Base-by-base conservation (phyloP, 2,329 filamentous ascomycete species). In the Bipolaris gigantea region DNA sequence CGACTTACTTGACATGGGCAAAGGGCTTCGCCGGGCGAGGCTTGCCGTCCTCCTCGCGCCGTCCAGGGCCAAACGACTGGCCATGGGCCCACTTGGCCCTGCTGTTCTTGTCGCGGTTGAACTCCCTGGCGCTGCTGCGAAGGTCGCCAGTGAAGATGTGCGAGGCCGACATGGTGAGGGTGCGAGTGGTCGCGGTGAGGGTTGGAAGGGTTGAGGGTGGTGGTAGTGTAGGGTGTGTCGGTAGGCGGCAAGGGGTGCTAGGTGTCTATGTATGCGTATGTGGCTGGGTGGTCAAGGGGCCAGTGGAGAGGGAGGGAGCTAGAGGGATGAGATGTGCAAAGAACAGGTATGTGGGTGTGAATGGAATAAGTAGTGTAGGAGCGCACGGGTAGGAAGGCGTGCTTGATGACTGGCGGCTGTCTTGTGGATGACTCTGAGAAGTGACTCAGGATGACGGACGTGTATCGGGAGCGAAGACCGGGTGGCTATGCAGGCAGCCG, bases 21-120 rank as follows among this genome's bases (percentile, higher is more conserved):
- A 59, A 52, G 50, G 71, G 56, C 58, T 72, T 71, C 51, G 71
- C 71, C 57, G 73, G 73, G 27, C 73, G 72, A 53, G 72, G 70
- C 43, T 69, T 69, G 57, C 63, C 61, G 39, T 72, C 71, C 53
- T 72, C 70, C 41, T 63, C 61, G 43, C 72, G 64, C 56, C 73
- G 66, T 50, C 74, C 73, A 33, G 74, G 75, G 45, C 73, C 71
- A 43, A 64, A 73, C 2, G 66, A 73, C 57, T 72, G 66, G 51
- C 80, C 80, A 60, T 78, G 73, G 18, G 76, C 76, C 79, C 79
- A 82, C 69, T 82, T 82, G 62, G 76, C 73, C 69, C 79, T 77
- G 62, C 72, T 77, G 60, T 77, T 75, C 67, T 78, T 77, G 65
- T 77, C 77, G 66, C 80, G 80, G 62, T 79, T 77, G 73, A 75